These are phyloP conservation scores for Fusarium gaditjirri DNA, from an alignment of 2,329 filamentous ascomycete genomes.

Conservation along the genomic window DNA sequence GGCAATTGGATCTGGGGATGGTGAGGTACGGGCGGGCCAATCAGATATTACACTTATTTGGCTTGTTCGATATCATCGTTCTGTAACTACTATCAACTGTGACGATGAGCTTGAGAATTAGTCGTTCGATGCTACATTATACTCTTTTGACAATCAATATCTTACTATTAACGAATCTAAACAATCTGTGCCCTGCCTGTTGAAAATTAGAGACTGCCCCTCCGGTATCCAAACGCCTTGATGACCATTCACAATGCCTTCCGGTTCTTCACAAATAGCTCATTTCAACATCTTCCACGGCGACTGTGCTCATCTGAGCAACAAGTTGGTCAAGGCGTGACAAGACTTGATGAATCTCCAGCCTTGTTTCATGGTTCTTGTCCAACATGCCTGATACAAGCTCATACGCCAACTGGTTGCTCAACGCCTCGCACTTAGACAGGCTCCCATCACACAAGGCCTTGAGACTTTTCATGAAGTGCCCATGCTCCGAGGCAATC, in stretches of 20 bases:
- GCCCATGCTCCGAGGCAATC: neutral
- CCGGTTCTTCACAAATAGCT: neutral
- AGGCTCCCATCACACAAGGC: neutral
- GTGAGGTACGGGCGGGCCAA: slow-evolving; percentile 1
- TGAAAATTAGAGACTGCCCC: neutral
- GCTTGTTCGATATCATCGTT: neutral
- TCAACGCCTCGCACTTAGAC: neutral
- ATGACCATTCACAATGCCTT: neutral
- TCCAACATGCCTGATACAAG: neutral
- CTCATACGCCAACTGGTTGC: neutral
- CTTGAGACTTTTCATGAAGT: neutral
- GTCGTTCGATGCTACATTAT: no score
- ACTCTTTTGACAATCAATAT: neutral
- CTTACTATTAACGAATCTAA: neutral
- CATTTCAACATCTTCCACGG: neutral
- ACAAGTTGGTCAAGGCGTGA: neutral
- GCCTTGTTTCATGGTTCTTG: neutral
- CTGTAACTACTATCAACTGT: neutral
- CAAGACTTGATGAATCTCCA: neutral
- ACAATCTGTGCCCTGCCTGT: neutral
- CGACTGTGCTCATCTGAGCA: no score
- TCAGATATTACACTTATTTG: slow-evolving; percentile 11
- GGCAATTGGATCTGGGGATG: neutral
- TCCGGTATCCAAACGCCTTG: neutral
- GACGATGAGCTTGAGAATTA: no score